Base-by-base conservation (phyloP, 2,329 filamentous ascomycete species). In the Penicillium sp. region DNA sequence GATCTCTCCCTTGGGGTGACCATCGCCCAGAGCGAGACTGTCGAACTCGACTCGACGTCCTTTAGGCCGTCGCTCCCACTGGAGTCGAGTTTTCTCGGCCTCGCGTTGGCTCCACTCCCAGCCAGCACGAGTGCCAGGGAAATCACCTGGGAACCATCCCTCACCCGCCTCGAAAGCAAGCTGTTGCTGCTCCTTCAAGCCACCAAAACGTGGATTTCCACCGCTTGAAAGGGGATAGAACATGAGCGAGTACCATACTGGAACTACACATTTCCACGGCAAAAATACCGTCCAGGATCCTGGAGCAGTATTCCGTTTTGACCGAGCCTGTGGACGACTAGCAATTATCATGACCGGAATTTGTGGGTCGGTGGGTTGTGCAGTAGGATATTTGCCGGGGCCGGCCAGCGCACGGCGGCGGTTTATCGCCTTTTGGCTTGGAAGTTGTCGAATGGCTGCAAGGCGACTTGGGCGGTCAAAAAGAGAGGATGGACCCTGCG, bases 71-170 rank as follows among this genome's bases (percentile, higher is more conserved):
- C 86, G 85, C 56, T 89, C 87, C 93, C 93, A 97, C 28, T 87
- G 84, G 26, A 80, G 79, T 70, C 86, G 85, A 59, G 87, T 82
- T 68, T 79, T 83, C 51, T 80, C 78, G 13, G 88, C 85, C 75
- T 93, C 85, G 38, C 86, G 83, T 37, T 87, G 73, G 74, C 96
- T 91, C 91, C 93, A 97, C 17, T 83, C 81, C 74, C 86, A 88
- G 1, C 95, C 95, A 1, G 93, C 90, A 60, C 86, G 84, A 0
- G 93, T 96, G 4, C 89, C 91, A 0, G 91, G 88, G 65, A 87
- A 91, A 75, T 99, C 95, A 3, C 87, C 90, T 0, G 95, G 95
- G 72, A 97, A 99, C 86, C 91, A 96, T 1, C 92, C 88, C 40
- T 85, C 79, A 0, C 87, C 87, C 22, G 88, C 86, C 78, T 98